Evolutionary conservation across 768 basidiomycete genomes (phyloP), one percentile per base, ranked within the genome.

Genomic region (Glaciozyma antarctica): DNA sequence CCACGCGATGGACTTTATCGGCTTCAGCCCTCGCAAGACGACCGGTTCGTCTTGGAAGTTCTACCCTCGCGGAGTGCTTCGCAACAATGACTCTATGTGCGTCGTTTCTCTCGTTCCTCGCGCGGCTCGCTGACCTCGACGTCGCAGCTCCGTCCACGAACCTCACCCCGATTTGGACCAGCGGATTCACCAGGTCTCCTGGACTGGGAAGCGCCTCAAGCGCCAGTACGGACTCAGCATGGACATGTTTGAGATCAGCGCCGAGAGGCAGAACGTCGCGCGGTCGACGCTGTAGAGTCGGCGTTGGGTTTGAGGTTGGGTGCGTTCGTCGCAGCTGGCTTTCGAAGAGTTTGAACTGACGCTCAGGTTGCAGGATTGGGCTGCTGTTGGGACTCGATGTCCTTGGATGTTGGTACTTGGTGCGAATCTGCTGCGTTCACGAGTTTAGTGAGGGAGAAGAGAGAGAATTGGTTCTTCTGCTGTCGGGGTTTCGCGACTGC

Each of bases 1-100:
- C 1, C 45, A 55, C 8, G 64, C 64, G 22, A 60, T 65, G 59
- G 32, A 54, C 19, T 22, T 28, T 17, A 61, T 65, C 47, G 53
- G 59, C 22, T 65, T 60, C 38, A 44, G 51, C 13, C 30, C 58
- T 10, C 22, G 38, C n/a, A 60, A 60, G 26, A 49, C 58, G 0
- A 41, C 19, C 47, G 64, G 64, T 8, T 56, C 45, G 24, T 3
- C 52, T 1, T 65, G 64, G 64, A 65, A 60, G 47, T 65, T 61
- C 53, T 45, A 49, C 22, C 64, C 64, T 10, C 43, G 51, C 7
- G 47, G 52, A 3, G 28, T 28, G 17, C n/a, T 65, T 21, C n/a
- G n/a, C n/a, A 22, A 32, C 12, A 26, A 48, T 16, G 59, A 30
- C 22, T 44, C 59, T 3, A 65, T 64, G 64, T 65, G 38, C 28